Evolutionary conservation across 805 yeast genomes (phyloP).

Genomic region (Yamadazyma paraphyllophila): DNA sequence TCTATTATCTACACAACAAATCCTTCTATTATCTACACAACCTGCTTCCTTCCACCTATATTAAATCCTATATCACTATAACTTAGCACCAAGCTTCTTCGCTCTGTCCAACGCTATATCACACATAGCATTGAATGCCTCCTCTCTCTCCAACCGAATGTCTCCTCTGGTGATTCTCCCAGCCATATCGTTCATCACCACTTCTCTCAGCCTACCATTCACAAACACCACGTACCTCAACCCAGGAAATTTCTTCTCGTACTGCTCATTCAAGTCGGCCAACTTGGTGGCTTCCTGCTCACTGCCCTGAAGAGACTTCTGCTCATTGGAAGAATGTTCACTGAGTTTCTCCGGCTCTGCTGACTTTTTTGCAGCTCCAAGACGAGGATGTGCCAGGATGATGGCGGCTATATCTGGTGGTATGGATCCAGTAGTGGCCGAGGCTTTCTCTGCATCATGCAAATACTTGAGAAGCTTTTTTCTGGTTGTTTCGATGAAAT

Average conservation of each 20-base stretch:
- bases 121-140: conserved; percentile 86
- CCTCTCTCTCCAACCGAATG: conserved; percentile 52
- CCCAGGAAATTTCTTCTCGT: conserved; percentile 64
- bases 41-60: too few relatives aligned
- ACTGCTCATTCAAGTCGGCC: conserved; percentile 51
- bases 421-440: conserved; percentile 19
- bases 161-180: conserved; percentile 56
- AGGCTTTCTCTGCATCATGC: conserved; percentile 20
- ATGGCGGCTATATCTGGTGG: conserved; percentile 45
- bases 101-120: conserved; percentile 84
- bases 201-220: conserved; percentile 70
- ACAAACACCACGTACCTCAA: conserved; percentile 86
- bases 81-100: conserved; percentile 44
- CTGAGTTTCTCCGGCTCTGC: conserved; percentile 41
- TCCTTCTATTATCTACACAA: too few relatives aligned
- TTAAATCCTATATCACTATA: too few relatives aligned
- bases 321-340: conserved; percentile 68
- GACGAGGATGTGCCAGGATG: conserved; percentile 87
- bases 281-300: conserved; percentile 52
- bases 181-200: conserved; percentile 62
- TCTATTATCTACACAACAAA: too few relatives aligned
- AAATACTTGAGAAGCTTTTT: conserved; percentile 32
- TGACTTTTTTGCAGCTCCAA: conserved; percentile 57
- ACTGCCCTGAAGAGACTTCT: conserved; percentile 54
- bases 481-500: conserved; percentile 49